Percentiles rank a stretch among this genome's conserved stretches.
These are phyloP conservation scores for Candolleomyces efflorescens DNA, from an alignment of 768 basidiomycete genomes.

Conservation along the genomic window DNA sequence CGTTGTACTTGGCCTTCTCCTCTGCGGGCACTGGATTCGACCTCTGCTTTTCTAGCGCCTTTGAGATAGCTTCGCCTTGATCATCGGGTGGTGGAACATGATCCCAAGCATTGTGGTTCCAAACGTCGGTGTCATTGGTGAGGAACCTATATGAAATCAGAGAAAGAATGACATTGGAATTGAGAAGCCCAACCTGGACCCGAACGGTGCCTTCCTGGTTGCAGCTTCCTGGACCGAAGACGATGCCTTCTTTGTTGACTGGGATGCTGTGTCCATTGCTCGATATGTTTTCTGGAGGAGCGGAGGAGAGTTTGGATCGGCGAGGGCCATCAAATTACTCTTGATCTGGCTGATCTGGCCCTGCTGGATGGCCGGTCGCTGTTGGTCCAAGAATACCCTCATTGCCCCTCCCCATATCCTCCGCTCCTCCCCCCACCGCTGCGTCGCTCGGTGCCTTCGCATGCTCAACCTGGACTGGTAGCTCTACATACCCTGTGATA, in stretches of 20 bases:
- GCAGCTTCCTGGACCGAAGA: conserved; percentile 66
- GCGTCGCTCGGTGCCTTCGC: no score
- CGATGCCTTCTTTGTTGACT: conserved; percentile 28
- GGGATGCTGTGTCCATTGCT: background rate
- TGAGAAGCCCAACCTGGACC: conserved; percentile 48
- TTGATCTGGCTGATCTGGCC: no score
- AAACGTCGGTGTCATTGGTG: conserved; percentile 66
- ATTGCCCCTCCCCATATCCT: no score
- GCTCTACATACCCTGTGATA: background rate
- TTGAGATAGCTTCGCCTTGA: conserved; percentile 68
- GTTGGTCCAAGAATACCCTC: no score
- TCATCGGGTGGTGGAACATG: conserved; percentile 82
- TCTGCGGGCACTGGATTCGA: conserved; percentile 65
- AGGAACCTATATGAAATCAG: conserved; percentile 49
- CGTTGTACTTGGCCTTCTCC: conserved; percentile 70
- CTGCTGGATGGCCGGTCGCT: no score
- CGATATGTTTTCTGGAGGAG: background rate
- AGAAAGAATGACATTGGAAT: background rate
- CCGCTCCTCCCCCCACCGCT: no score
- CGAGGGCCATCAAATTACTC: background rate
- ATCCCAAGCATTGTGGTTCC: conserved; percentile 90
- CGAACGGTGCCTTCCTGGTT: conserved; percentile 61
- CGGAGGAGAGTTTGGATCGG: background rate
- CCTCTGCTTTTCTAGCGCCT: conserved; percentile 68
- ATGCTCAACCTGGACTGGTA: background rate